These are phyloP conservation scores for Hypomontagnella monticulosa DNA, from an alignment of 495 filamentous ascomycete species.

Conservation along the genomic window DNA sequence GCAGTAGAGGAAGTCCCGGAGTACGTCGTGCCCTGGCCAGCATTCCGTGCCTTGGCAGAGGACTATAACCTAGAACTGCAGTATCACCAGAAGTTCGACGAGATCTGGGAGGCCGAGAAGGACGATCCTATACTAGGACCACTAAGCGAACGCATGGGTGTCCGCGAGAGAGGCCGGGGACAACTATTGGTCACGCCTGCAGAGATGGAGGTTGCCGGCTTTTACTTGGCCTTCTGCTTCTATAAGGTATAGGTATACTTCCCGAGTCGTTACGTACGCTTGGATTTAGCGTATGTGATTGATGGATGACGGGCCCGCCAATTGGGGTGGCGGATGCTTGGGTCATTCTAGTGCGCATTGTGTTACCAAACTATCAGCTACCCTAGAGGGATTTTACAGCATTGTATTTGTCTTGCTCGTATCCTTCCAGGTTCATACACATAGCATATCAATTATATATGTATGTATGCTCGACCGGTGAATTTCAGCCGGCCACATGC, in stretches of 20 bases:
- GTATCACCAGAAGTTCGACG: constrained; percentile 87
- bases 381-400: too few relatives aligned
- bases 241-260: constrained; percentile 76
- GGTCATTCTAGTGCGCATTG: neutral
- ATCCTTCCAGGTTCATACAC: too few relatives aligned
- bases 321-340: neutral
- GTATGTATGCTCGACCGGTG: too few relatives aligned
- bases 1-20: constrained; percentile 96
- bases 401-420: too few relatives aligned
- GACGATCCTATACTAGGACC: constrained; percentile 79
- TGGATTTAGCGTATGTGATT: neutral
- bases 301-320: neutral
- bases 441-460: too few relatives aligned
- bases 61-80: constrained; percentile 96
- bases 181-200: constrained; percentile 74
- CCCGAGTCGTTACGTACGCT: neutral
- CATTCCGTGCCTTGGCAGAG: constrained; percentile 91
- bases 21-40: constrained; percentile 98
- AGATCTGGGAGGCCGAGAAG: constrained; percentile 91
- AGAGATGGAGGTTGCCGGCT: constrained; percentile 90
- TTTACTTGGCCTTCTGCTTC: constrained; percentile 94
- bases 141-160: constrained; percentile 93
- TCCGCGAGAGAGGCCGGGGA: constrained; percentile 75
- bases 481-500: too few relatives aligned
- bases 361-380: neutral